Percentiles rank a stretch among this genome's conserved stretches.
phyloP scores from a whole-genome alignment of 129 eudicot genomes.

The Saposhnikovia divaricata region DNA sequence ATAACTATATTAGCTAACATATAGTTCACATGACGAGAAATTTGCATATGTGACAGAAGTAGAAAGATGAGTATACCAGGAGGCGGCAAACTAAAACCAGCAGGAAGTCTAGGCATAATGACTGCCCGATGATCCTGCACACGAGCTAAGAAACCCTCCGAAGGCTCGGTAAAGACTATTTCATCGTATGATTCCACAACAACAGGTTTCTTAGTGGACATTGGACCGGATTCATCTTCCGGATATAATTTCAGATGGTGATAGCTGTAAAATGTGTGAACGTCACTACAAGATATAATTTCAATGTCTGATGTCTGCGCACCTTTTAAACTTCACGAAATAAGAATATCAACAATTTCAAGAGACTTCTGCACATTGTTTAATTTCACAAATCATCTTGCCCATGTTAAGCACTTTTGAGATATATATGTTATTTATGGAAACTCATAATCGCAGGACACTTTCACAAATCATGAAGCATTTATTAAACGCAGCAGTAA shows the following conservation, averaged over 20 bases:
- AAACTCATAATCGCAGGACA: not conserved
- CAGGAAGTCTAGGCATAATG: constrained; percentile 67
- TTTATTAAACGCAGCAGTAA: not conserved
- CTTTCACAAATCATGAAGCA: not conserved
- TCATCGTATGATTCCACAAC: constrained; percentile 72
- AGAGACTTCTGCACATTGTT: not conserved
- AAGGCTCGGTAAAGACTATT: constrained; percentile 75
- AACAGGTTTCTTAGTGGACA: constrained; percentile 77
- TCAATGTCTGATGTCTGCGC: no score
- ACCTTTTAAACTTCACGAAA: not conserved
- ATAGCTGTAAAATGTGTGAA: constrained; percentile 29
- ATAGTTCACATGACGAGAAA: not conserved
- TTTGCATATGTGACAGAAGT: not conserved
- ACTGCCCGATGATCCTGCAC: constrained; percentile 83
- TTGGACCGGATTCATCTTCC: constrained; percentile 69
- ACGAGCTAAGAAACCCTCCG: constrained; percentile 55
- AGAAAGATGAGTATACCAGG: not conserved
- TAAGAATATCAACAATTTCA: not conserved
- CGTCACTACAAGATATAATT: not conserved
- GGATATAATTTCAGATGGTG: constrained; percentile 86
- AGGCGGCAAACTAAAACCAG: constrained; percentile 34
- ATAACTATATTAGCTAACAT: not conserved
- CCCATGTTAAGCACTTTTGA: not conserved
- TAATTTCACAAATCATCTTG: not conserved
- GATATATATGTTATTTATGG: not conserved